Base-by-base conservation (phyloP, 108 stramenopile genomes). In the Cyclotella baltica region DNA sequence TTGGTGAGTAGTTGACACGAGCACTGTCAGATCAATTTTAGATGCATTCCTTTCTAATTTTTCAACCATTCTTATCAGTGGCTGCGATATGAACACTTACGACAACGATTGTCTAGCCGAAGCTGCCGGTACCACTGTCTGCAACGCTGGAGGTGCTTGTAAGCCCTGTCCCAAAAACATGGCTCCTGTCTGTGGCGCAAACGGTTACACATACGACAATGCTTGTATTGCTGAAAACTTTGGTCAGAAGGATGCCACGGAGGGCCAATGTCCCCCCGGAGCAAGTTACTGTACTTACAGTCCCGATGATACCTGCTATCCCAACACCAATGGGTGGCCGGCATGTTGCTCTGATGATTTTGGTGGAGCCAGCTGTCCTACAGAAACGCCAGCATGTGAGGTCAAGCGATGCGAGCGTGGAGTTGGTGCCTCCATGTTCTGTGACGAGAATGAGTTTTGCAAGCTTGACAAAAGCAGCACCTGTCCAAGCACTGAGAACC, bases 361-460 rank as follows among this genome's bases (percentile, higher is more conserved):
- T 47, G 64, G 64, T 11, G 40, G 43, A 22, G 64, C 64, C 3
- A 25, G 22, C 25, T 65, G 64, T 47, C 64, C 64, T 28, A 23
- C 64, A 1, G 33, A 43, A 9, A 8, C 29, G 18, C 64, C 38
- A 0, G 43, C 3, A 3, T 65, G 64, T 11, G 64, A 65, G 1
- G 46, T 47, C 3, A 65, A 46, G 5, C 4, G 46, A 43, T 65
- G 64, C 22, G 43, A 65, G 27, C 64, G 64, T 65, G 64, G 64
- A 20, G 27, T 47, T 27, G 15, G 25, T 4, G 64, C 64, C 0
- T 47, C 64, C 1, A 65, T 46, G 2, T 47, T 29, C 25, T 65
- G 64, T 47, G 23, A 65, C 40, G 43, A 65, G 13, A 3, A 65
- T 65, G 38, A 65, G 46, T 65, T 65, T 47, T 65, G 64, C 64